A percentile compares a stretch with the other conserved stretches of the same genome.
These are phyloP conservation scores for Aegilops longissima DNA, from an alignment of 176 grass and related monocot genomes.

Conservation along the genomic window DNA sequence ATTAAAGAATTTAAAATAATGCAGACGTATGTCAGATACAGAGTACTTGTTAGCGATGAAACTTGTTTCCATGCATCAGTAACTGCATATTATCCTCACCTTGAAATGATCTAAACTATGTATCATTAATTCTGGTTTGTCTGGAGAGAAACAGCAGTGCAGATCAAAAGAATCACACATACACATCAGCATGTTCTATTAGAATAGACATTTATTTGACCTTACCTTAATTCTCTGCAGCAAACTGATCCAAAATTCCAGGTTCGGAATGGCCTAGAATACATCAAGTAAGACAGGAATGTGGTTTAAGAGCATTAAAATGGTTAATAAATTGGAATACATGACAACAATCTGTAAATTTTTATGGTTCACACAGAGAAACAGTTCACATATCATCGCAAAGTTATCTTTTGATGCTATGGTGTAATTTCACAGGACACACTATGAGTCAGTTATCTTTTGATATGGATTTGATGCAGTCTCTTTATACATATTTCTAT, in stretches of 20 bases:
- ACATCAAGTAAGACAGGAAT: conserved; percentile 16
- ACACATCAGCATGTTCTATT: background rate
- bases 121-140: background rate
- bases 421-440: background rate
- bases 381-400: background rate
- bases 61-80: background rate
- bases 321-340: background rate
- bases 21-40: background rate
- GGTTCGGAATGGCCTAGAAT: conserved; percentile 81
- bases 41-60: background rate
- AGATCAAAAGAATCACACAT: background rate
- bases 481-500: background rate
- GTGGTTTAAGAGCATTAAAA: conserved; percentile 17
- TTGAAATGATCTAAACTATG: background rate
- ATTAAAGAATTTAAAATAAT: conserved; percentile 5
- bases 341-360: background rate
- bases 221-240: conserved; percentile 58
- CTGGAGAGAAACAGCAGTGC: background rate
- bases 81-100: background rate
- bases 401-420: background rate
- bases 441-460: background rate
- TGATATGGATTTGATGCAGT: background rate
- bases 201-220: conserved; percentile 22
- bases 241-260: conserved; percentile 83
- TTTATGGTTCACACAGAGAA: background rate